Evolutionary conservation across 2,329 filamentous ascomycete genomes (phyloP).

Genomic region (Neonectria hederae): DNA sequence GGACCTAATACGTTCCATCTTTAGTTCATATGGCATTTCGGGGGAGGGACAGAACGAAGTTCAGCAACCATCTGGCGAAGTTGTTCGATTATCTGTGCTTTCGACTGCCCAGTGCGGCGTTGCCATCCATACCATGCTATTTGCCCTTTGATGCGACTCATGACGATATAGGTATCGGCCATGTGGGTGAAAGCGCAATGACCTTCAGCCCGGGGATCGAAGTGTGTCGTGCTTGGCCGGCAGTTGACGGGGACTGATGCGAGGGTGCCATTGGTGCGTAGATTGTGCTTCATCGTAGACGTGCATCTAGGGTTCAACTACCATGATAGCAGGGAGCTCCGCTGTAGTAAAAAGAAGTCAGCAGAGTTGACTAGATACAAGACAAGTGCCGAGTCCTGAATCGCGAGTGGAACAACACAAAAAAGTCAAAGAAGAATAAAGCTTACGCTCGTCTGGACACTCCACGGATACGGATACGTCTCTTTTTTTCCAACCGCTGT

Average conservation of each 20-base stretch:
- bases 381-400: neutral
- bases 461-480: neutral
- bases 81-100: neutral
- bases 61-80: neutral
- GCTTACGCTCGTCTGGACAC: neutral
- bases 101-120: neutral
- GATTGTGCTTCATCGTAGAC: no score
- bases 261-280: no score
- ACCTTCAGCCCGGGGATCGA: neutral
- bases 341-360: conserved; percentile 8
- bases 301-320: no score
- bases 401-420: neutral
- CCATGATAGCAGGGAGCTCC: conserved; percentile 34
- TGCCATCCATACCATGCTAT: neutral
- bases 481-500: conserved; percentile 51
- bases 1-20: neutral
- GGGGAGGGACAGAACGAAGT: neutral
- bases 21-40: neutral
- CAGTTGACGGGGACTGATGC: no score
- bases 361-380: neutral
- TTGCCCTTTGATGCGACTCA: neutral
- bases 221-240: neutral
- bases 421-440: neutral
- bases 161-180: neutral
- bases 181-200: neutral